These are phyloP conservation scores for Penicillium sclerotiorum DNA, from an alignment of 2,329 filamentous ascomycete species.

Conservation along the genomic window DNA sequence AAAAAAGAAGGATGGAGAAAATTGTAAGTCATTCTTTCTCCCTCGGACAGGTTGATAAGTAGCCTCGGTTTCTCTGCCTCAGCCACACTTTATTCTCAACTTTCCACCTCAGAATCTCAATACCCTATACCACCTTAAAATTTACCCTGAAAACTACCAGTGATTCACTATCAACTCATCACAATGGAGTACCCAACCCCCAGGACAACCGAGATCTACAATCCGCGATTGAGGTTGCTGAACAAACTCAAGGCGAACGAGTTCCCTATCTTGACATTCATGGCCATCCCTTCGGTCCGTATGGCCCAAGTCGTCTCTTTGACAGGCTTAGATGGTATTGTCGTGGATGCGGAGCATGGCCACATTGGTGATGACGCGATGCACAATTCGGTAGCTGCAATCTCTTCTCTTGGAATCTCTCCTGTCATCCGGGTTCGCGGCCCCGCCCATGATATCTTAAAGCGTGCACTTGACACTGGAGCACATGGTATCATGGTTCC, in stretches of 20 bases:
- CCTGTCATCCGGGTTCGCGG: constrained; percentile 27
- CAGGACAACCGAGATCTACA: constrained; percentile 38
- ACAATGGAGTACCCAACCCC: constrained; percentile 24
- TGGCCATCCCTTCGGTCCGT: constrained; percentile 52
- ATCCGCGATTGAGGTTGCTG: constrained; percentile 48
- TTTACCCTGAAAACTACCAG: not conserved
- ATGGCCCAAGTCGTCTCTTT: constrained; percentile 60
- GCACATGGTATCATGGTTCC: constrained; percentile 50
- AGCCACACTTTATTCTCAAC: too few relatives aligned
- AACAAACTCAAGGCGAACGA: constrained; percentile 46
- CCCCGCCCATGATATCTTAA: constrained; percentile 26
- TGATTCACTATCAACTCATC: constrained; percentile 22
- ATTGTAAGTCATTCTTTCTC: too few relatives aligned
- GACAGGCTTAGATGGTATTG: constrained; percentile 66
- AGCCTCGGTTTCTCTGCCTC: too few relatives aligned
- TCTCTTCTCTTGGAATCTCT: constrained; percentile 27
- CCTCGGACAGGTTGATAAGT: too few relatives aligned
- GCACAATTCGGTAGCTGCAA: constrained; percentile 31
- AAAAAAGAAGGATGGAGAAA: too few relatives aligned
- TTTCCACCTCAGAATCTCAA: too few relatives aligned
- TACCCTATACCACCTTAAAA: not conserved
- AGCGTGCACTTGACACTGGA: constrained; percentile 28
- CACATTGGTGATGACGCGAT: constrained; percentile 33
- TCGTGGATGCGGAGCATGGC: constrained; percentile 42
- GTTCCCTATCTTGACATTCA: constrained; percentile 53